Evolutionary conservation across 805 yeast genomes (phyloP), one percentile per base, ranked within the genome.

Genomic region (Wickerhamomyces queroliae): DNA sequence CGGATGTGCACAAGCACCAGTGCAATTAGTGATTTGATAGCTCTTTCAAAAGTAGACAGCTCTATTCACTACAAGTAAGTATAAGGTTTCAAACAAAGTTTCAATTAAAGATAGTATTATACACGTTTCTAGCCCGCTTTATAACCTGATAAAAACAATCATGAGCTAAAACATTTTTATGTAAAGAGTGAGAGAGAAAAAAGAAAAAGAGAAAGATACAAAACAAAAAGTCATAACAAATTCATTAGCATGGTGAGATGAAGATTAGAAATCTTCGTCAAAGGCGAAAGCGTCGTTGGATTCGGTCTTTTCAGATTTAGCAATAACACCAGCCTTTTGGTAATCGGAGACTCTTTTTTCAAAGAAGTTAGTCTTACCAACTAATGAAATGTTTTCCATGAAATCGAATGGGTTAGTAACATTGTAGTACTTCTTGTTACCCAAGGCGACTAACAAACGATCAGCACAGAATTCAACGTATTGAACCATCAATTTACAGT

Each of bases 291-390:
- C 76, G 61, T 70, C 70, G 47, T 66, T 69, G 35, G 62, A 51
- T 45, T 66, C 68, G 45, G 70, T 61, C 53, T 78, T 76, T 50
- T 67, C 65, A 39, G 78, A 64, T 50, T 74, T 73, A 50, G 95
- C 91, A 93, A 91, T 91, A 58, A 91, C 99, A 73, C 99, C 98
- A 43, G 99, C 98, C 73, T 91, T 93, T 72, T 91, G 99, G 71
- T 91, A 91, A 69, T 91, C 99, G 43, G 95, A 85, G 42, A 91
- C 99, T 71, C 99, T 85, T 80, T 91, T 91, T 76, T 91, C 99
- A 62, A 91, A 91, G 80, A 91, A 91, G 75, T 93, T 91, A 56
- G 99, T 91, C 79, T 91, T 91, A 68, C 99, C 99, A 43, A 97
- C 95, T 55, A 91, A 78, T 8, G 98, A 91, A 58, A 91, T 91